Percentiles rank a stretch among this genome's conserved stretches.
These are phyloP conservation scores for Rhizopus delemar DNA, from an alignment of 371 early-diverging fungal genomes.

Conservation along the genomic window DNA sequence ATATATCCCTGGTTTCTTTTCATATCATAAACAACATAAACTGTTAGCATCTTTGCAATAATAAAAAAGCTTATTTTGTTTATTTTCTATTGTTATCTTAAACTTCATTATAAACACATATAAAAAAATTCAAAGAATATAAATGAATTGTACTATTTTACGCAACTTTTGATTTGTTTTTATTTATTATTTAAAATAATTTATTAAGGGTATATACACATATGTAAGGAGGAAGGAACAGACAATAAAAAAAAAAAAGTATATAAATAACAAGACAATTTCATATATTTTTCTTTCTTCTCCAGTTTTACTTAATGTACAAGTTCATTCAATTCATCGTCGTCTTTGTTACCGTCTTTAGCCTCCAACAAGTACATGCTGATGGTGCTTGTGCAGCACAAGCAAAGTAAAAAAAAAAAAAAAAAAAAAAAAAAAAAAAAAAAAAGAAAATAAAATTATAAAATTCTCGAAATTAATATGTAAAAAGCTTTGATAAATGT, in stretches of 20 bases:
- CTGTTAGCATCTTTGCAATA: too few relatives aligned
- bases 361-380: not conserved
- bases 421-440: not conserved
- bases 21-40: too few relatives aligned
- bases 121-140: too few relatives aligned
- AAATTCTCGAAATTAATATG: too few relatives aligned
- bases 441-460: not conserved
- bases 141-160: too few relatives aligned
- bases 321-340: not conserved
- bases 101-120: too few relatives aligned
- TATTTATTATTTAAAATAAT: too few relatives aligned
- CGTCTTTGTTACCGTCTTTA: not conserved
- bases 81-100: too few relatives aligned
- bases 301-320: not conserved
- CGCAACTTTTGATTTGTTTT: too few relatives aligned
- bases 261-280: not conserved
- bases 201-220: not conserved
- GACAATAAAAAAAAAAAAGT: too few relatives aligned
- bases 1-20: too few relatives aligned
- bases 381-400: slow-evolving; percentile 30
- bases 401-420: slow-evolving; percentile 30
- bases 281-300: not conserved
- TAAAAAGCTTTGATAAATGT: slow-evolving; percentile 32
- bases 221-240: not conserved
- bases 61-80: too few relatives aligned